Evolutionary conservation across 1,284 basidiomycete species (phyloP).

Genomic region (Neolentinus lepideus): DNA sequence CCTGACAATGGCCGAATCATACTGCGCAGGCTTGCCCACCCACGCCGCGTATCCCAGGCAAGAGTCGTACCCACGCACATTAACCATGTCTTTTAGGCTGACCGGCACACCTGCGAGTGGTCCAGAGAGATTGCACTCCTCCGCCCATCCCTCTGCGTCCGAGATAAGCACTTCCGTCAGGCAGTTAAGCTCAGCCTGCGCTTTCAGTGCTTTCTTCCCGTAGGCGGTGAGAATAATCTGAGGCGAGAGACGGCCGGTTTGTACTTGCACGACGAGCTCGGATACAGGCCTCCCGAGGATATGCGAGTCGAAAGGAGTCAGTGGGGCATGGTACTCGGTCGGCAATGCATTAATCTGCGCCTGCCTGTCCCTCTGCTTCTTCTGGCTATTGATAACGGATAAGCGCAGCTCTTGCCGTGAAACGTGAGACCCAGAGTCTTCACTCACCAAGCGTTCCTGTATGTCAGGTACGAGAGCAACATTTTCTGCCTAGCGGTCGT

Average conservation of each 20-base stretch:
- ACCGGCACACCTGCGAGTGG: constrained; percentile 41
- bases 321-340: constrained; percentile 28
- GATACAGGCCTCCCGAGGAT: constrained; percentile 36
- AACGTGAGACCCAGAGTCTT: background rate
- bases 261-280: constrained; percentile 32
- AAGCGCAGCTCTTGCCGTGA: background rate
- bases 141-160: constrained; percentile 35
- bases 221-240: constrained; percentile 37
- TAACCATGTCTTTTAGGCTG: constrained; percentile 39
- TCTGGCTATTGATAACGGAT: constrained; percentile 10
- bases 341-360: constrained; percentile 33
- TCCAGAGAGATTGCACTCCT: constrained; percentile 32
- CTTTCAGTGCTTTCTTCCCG: constrained; percentile 43
- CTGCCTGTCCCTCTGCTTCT: constrained; percentile 41
- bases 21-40: constrained; percentile 33
- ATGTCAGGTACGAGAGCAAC: constrained; percentile 22
- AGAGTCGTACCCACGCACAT: constrained; percentile 48
- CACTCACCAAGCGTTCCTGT: constrained; percentile 25
- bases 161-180: constrained; percentile 48
- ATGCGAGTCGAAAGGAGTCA: constrained; percentile 28
- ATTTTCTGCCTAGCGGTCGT: background rate
- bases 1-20: constrained; percentile 45
- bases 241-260: constrained; percentile 31
- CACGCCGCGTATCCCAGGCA: constrained; percentile 55
- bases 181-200: constrained; percentile 49